Evolutionary conservation across 2,329 filamentous ascomycete species (phyloP).

Genomic region (Macrophomina phaseolina): DNA sequence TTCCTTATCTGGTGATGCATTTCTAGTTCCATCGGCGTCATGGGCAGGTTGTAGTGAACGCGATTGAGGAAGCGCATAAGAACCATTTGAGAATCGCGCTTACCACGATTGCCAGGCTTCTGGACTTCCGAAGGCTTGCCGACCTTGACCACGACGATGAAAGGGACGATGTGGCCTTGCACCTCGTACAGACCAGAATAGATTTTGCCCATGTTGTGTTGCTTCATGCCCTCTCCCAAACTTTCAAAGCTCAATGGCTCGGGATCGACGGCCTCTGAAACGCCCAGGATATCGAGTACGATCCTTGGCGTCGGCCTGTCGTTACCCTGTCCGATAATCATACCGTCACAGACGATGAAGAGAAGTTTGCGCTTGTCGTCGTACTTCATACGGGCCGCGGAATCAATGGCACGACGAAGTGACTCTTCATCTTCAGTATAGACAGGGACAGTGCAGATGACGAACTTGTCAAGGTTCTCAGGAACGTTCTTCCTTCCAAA

Average conservation of each 20-base stretch:
- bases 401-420: constrained; percentile 94
- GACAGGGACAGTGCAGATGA: constrained; percentile 96
- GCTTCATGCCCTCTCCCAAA: constrained; percentile 91
- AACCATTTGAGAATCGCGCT: constrained; percentile 98
- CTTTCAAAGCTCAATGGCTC: constrained; percentile 97
- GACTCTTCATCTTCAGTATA: constrained; percentile 99
- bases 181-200: constrained; percentile 98
- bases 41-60: constrained; percentile 94
- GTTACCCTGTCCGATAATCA: constrained; percentile 99
- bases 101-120: constrained; percentile 91
- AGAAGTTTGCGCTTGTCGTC: constrained; percentile 98
- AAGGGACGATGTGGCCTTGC: constrained; percentile 96
- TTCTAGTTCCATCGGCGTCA: constrained; percentile 95
- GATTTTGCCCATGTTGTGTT: constrained; percentile 99
- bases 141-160: constrained; percentile 95
- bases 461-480: constrained; percentile 96
- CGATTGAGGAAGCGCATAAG: constrained; percentile 99
- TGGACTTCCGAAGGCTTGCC: constrained; percentile 80
- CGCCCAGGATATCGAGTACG: constrained; percentile 94
- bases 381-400: constrained; percentile 91
- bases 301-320: constrained; percentile 94
- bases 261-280: constrained; percentile 90
- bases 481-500: constrained; percentile 90
- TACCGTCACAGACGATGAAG: constrained; percentile 92
- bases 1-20: constrained; percentile 99